phyloP scores from a whole-genome alignment of 2,329 filamentous ascomycete genomes.

The Fusarium tuaranense region DNA sequence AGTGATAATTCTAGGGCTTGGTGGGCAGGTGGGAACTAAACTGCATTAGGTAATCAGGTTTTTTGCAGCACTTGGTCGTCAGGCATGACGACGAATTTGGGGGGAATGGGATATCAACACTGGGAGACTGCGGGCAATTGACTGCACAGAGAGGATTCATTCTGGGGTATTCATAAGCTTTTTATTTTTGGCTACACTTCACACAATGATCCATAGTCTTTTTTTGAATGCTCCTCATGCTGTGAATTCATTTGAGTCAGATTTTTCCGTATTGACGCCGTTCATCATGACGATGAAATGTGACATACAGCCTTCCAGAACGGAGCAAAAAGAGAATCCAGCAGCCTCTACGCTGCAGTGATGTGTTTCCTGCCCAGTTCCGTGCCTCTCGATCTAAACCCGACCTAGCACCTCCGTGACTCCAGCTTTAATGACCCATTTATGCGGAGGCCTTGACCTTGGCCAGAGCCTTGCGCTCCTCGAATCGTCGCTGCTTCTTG shows the following conservation, averaged over 20 bases:
- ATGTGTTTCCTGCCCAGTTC: constrained; percentile 51
- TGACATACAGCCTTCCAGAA: constrained; percentile 75
- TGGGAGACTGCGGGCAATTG: background rate
- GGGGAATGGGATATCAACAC: constrained; percentile 5
- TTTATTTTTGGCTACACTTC: constrained; percentile 47
- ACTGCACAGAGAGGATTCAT: constrained; percentile 7
- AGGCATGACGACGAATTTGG: constrained; percentile 22
- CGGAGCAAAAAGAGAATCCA: constrained; percentile 69
- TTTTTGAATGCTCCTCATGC: constrained; percentile 46
- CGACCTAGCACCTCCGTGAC: constrained; percentile 50
- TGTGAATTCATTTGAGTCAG: constrained; percentile 58
- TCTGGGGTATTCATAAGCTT: constrained; percentile 46
- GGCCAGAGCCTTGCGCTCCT: constrained; percentile 95
- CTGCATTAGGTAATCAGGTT: constrained; percentile 55
- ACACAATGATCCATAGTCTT: constrained; percentile 47
- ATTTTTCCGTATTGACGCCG: constrained; percentile 76
- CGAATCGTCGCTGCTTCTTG: constrained; percentile 99
- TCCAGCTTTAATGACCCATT: constrained; percentile 54
- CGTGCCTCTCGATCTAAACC: constrained; percentile 54
- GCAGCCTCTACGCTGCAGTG: constrained; percentile 62
- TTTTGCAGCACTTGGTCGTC: constrained; percentile 21
- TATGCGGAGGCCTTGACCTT: constrained; percentile 90
- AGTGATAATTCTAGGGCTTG: constrained; percentile 61
- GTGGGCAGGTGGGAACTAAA: constrained; percentile 51
- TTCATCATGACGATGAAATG: constrained; percentile 69